phyloP scores from a whole-genome alignment of 768 basidiomycete genomes.

The Suillus subaureus region DNA sequence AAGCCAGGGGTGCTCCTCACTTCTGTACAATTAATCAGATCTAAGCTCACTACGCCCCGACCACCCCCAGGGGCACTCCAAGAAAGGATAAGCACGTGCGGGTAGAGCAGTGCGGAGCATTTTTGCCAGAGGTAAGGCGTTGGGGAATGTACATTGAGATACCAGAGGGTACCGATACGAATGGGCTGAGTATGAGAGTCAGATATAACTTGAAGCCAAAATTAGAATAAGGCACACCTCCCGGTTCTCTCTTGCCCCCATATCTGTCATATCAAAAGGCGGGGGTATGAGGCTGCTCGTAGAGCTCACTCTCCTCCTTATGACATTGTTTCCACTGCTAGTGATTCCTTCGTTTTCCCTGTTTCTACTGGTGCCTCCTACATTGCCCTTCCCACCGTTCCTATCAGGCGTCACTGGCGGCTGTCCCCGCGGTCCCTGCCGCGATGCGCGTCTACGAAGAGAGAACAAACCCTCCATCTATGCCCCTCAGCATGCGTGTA shows the following conservation, averaged over 20 bases:
- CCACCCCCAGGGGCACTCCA: constrained; percentile 88
- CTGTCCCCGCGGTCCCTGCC: constrained; percentile 21
- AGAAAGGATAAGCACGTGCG: constrained; percentile 80
- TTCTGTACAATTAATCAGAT: constrained; percentile 83
- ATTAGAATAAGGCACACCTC: constrained; percentile 39
- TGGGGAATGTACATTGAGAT: constrained; percentile 86
- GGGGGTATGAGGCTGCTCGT: constrained; percentile 42
- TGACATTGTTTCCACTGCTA: neutral
- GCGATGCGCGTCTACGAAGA: constrained; percentile 34
- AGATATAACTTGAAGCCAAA: constrained; percentile 9
- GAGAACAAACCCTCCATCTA: constrained; percentile 33
- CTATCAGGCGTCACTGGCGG: constrained; percentile 10
- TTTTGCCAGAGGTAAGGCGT: constrained; percentile 81
- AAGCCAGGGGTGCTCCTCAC: constrained; percentile 85
- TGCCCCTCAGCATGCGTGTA: neutral
- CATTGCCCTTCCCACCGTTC: constrained; percentile 17
- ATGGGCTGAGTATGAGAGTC: constrained; percentile 61
- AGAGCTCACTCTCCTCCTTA: constrained; percentile 17
- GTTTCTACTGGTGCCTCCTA: constrained; percentile 11
- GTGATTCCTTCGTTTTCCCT: neutral
- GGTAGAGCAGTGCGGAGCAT: constrained; percentile 81
- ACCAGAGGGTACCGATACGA: constrained; percentile 86
- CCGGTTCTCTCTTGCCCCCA: constrained; percentile 43
- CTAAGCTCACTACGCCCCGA: constrained; percentile 82
- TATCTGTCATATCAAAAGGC: constrained; percentile 49